These are phyloP conservation scores for Haplosporangium sp. DNA, from an alignment of 371 early-diverging fungal genomes.

Conservation along the genomic window DNA sequence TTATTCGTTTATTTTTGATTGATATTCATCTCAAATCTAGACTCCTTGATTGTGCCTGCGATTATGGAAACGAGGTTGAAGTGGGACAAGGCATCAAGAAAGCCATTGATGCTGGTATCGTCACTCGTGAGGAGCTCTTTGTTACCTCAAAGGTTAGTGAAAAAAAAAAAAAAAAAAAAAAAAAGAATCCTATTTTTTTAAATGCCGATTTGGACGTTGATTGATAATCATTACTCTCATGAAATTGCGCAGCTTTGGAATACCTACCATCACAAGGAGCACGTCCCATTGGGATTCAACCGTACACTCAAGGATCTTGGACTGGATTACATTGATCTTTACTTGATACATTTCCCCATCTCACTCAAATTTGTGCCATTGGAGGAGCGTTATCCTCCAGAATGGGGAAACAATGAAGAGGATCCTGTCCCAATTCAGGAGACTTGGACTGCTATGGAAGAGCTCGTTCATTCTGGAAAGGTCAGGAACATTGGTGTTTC, in stretches of 20 bases:
- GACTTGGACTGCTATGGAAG: constrained; percentile 62
- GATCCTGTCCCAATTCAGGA: constrained; percentile 54
- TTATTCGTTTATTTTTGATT: too few species aligned
- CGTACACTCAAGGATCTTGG: constrained; percentile 59
- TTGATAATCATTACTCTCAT: background rate
- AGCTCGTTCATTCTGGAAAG: constrained; percentile 59
- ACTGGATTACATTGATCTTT: constrained; percentile 79
- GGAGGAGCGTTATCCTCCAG: constrained; percentile 45
- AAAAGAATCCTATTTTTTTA: background rate
- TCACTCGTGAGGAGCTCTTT: constrained; percentile 77
- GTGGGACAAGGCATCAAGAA: constrained; percentile 71
- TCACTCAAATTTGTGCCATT: constrained; percentile 56
- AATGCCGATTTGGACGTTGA: background rate
- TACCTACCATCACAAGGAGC: constrained; percentile 56
- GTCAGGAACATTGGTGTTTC: constrained; percentile 71
- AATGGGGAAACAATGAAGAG: constrained; percentile 54
- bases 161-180: background rate
- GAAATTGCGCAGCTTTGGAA: constrained; percentile 56
- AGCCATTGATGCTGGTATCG: constrained; percentile 64
- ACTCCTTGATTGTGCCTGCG: constrained; percentile 52
- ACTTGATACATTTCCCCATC: constrained; percentile 80
- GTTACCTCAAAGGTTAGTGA: constrained; percentile 78
- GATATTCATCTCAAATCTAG: constrained; percentile 8
- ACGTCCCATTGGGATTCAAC: constrained; percentile 56
- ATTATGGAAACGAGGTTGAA: constrained; percentile 74